Evolutionary conservation across 2,329 filamentous ascomycete genomes (phyloP).

Genomic region (Arthrobotrys iridis): DNA sequence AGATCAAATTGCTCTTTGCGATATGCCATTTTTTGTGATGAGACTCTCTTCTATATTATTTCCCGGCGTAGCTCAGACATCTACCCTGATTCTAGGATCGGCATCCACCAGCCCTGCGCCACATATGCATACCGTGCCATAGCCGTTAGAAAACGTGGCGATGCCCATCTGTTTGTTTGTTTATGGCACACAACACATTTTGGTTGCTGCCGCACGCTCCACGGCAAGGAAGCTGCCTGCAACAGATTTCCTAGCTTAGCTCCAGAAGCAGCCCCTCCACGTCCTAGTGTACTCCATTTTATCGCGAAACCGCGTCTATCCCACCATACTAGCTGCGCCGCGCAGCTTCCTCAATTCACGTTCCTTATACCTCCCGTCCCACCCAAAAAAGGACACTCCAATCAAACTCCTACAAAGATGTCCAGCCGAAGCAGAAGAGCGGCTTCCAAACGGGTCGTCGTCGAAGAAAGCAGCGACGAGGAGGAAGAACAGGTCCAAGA

Average conservation of each 20-base stretch:
- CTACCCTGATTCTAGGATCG: too few relatives aligned
- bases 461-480: slow-evolving; percentile 38
- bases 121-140: slow-evolving; percentile 12
- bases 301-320: slow-evolving; percentile 22
- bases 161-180: slow-evolving; percentile 32
- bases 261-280: slow-evolving; percentile 32
- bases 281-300: slow-evolving; percentile 16
- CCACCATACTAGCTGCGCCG: slow-evolving; percentile 17
- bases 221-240: slow-evolving; percentile 1
- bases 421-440: slow-evolving; percentile 44
- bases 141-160: slow-evolving; percentile 16
- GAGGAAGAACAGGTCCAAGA: slow-evolving; percentile 30
- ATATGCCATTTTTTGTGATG: too few relatives aligned
- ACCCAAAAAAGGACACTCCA: not conserved
- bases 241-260: slow-evolving; percentile 40
- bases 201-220: slow-evolving; percentile 19
- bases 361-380: not conserved
- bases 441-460: slow-evolving; percentile 29
- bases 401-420: slow-evolving; percentile 21
- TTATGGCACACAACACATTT: slow-evolving; percentile 44
- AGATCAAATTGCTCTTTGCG: too few relatives aligned
- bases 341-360: not conserved
- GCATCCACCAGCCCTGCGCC: not conserved
- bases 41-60: not conserved
- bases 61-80: not conserved